Evolutionary conservation across 495 filamentous ascomycete species (phyloP), one percentile per base, ranked within the genome.

Genomic region (Penicillium paradoxum): DNA sequence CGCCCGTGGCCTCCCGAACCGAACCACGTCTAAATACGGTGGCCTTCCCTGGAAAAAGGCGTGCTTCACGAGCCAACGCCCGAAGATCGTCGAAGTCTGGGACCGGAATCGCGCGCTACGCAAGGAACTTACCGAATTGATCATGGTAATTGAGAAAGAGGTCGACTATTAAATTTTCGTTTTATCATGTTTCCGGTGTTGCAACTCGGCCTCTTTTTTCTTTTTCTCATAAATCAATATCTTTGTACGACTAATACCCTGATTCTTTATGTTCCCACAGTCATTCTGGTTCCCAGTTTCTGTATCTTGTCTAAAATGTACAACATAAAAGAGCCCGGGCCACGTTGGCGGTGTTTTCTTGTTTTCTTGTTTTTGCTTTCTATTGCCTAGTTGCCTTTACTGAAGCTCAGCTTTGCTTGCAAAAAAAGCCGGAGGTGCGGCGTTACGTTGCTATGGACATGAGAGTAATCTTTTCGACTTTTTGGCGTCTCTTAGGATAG

Each of bases 1-100:
- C 21, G 89, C 90, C 3, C 78, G 86, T 18, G 86, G 91, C 45
- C 74, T 90, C 0, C 79, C 84, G 0, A 70, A 58, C 38, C 65
- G 72, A 3, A 60, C 63, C 11, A 65, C 67, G 0, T 60, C 69
- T 0, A 60, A 62, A 34, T 64, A 66, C 25, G 57, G 71, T 15
- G 59, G 61, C 2, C 61, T 73, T 29, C 63, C 71, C 3, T 75
- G 68, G 69, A 75, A 74, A 57, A 73, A 71, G 52, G 65, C 70
- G 2, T 68, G 67, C 38, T 75, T 77, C 51, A 40, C 71, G 5
- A 70, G 67, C 44, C 71, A 72, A 32, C 71, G 71, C 11, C 58
- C 69, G 2, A 72, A 70, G 56, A 73, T 77, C n/a, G 55, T 73
- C 17, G 69, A 74, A 49, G 56, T 66, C 15, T 73, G 71, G 71